Conservation (phyloP, 73 alveolate species). For the Stentor coeruleus region DNA sequence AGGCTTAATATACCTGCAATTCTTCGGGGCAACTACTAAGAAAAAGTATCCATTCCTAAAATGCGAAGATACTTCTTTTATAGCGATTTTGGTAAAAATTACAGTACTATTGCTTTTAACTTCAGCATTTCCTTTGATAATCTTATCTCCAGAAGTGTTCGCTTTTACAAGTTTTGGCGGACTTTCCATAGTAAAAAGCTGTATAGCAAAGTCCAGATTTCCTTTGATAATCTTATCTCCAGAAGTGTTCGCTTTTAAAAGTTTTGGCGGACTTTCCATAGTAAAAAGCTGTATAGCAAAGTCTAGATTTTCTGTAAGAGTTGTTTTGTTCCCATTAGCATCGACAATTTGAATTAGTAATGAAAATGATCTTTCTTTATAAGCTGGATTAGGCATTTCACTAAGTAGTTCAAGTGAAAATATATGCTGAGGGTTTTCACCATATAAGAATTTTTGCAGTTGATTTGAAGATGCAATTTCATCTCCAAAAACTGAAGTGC, state of each 20-base stretch:
- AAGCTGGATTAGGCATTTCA: neutral
- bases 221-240: conserved; percentile 18
- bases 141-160: too few relatives aligned
- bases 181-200: too few relatives aligned
- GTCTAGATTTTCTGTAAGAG: neutral
- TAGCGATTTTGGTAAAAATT: too few relatives aligned
- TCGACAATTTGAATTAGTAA: neutral
- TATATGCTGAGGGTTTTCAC: neutral
- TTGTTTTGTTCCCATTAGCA: neutral
- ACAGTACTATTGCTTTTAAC: too few relatives aligned
- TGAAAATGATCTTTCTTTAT: neutral
- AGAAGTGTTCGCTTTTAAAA: neutral
- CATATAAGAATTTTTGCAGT: neutral
- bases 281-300: neutral
- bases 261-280: conserved; percentile 17
- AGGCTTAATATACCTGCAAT: too few relatives aligned
- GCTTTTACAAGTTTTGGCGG: too few relatives aligned
- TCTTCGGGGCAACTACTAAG: too few relatives aligned
- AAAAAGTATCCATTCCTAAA: too few relatives aligned
- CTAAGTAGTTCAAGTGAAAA: neutral
- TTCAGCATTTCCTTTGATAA: too few relatives aligned
- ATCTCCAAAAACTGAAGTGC: too few relatives aligned
- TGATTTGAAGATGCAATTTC: neutral
- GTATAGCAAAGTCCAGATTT: too few relatives aligned
- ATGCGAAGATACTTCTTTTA: too few relatives aligned